phyloP scores from a whole-genome alignment of 202 grass and related monocot species.

The Cymbopogon flexuosus region DNA sequence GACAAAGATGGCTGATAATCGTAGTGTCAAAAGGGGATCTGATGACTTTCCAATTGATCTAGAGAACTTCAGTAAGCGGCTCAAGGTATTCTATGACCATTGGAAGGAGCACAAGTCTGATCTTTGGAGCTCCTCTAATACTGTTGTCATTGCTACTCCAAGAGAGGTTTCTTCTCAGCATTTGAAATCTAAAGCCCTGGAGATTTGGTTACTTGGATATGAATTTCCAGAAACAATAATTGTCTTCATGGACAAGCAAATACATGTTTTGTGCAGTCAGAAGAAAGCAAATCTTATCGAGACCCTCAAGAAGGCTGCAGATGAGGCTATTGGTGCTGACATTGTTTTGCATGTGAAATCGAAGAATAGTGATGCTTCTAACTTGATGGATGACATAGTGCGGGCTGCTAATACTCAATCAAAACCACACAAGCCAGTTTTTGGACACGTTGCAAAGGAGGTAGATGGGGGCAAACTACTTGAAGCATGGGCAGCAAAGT shows the following conservation, averaged over 20 bases:
- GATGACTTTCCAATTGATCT: constrained; percentile 47
- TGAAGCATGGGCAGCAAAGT: constrained; percentile 55
- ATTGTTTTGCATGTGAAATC: constrained; percentile 64
- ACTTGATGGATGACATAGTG: constrained; percentile 60
- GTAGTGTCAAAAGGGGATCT: constrained; percentile 18
- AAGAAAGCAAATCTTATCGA: constrained; percentile 67
- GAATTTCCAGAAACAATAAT: constrained; percentile 85
- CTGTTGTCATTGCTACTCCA: constrained; percentile 64
- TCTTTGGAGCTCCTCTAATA: constrained; percentile 60
- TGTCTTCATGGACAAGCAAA: constrained; percentile 60
- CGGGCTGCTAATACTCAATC: constrained; percentile 33
- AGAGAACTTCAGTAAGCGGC: constrained; percentile 62
- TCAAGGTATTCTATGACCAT: constrained; percentile 63
- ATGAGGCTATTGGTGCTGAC: constrained; percentile 52
- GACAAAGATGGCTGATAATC: constrained; percentile 40
- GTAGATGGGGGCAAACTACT: constrained; percentile 63
- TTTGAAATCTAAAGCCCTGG: no score
- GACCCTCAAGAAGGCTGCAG: constrained; percentile 56
- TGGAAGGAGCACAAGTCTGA: constrained; percentile 57
- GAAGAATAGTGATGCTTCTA: constrained; percentile 52
- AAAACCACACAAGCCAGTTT: constrained; percentile 39
- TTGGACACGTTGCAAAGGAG: constrained; percentile 64
- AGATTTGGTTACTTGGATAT: constrained; percentile 76
- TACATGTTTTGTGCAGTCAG: constrained; percentile 66
- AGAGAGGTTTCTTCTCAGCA: no score